Evolutionary conservation across 345 rosid species (phyloP), one percentile per base, ranked within the genome.

Genomic region (Melaleuca alternifolia): DNA sequence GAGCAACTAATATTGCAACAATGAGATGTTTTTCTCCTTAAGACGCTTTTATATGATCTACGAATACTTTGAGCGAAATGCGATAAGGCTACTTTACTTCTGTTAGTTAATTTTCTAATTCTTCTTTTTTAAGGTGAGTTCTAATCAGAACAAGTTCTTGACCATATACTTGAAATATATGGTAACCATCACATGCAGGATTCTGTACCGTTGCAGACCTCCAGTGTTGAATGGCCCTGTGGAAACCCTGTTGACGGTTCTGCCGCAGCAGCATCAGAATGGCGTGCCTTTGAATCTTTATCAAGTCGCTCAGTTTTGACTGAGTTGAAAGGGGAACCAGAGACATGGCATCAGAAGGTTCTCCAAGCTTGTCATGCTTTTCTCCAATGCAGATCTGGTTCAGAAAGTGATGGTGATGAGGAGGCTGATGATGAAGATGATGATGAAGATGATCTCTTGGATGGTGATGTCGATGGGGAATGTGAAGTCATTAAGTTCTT

Each of bases 331-430:
- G 87, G 88, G 24, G 90, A 85, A 83, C 28, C 90, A 23, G 89
- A 46, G 86, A 87, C 88, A 83, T 93, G 85, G 81, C 94, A 93
- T 89, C 91, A 84, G 85, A 92, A 88, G 77, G 84, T 88, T 44
- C 87, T 92, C 86, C 89, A 89, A 6, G 81, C 91, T 30, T 95
- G 97, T 83, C 90, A 85, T n/a, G 89, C 81, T 79, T 94, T 95
- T 87, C 92, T 93, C 57, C 52, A 83, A 0, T 48, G 44, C 84
- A 87, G 76, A 54, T 76, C 61, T 81, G 87, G 85, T 85, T 85
- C 90, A 23, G 88, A 85, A n/a, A 57, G 71, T 30, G 62, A 50
- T 46, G 87, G 82, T 51, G 79, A 85, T 51, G 50, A 28, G 28
- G 52, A 52, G 84, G 85, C 51, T 7, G 54, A 51, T 44, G 82